These are phyloP conservation scores for Gynochthodes officinalis DNA, from an alignment of 257 asterid species.

Conservation along the genomic window DNA sequence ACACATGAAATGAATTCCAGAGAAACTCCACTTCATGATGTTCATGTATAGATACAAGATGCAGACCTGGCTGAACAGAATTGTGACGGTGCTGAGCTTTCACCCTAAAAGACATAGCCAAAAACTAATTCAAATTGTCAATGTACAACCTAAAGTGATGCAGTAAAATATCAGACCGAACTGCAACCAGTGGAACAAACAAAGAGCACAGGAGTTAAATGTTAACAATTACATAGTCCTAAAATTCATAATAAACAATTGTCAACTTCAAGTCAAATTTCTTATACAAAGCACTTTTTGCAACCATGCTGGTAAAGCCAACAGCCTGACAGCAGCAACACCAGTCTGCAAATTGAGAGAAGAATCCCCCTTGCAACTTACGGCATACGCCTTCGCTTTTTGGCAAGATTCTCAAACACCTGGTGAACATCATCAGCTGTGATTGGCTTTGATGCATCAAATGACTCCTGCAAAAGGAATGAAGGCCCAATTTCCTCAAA, in stretches of 20 bases:
- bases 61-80: background rate
- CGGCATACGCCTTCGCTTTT: conserved; percentile 53
- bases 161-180: background rate
- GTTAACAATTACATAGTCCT: conserved; percentile 1
- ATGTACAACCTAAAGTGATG: background rate
- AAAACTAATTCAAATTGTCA: background rate
- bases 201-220: background rate
- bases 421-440: conserved; percentile 69
- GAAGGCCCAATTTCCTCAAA: background rate
- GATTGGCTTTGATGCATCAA: conserved; percentile 57
- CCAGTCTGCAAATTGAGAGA: background rate
- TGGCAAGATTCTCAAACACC: conserved; percentile 70
- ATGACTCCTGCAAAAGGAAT: conserved; percentile 45
- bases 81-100: background rate
- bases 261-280: background rate
- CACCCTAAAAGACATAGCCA: background rate
- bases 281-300: background rate
- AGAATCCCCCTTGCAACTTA: conserved; percentile 26
- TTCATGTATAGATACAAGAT: background rate
- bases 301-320: background rate
- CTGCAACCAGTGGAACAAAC: background rate
- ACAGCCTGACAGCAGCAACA: background rate
- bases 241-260: background rate
- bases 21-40: background rate
- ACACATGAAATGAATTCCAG: background rate